Conservation (phyloP, 495 filamentous ascomycete genomes). For the Lepidopterella palustris region DNA sequence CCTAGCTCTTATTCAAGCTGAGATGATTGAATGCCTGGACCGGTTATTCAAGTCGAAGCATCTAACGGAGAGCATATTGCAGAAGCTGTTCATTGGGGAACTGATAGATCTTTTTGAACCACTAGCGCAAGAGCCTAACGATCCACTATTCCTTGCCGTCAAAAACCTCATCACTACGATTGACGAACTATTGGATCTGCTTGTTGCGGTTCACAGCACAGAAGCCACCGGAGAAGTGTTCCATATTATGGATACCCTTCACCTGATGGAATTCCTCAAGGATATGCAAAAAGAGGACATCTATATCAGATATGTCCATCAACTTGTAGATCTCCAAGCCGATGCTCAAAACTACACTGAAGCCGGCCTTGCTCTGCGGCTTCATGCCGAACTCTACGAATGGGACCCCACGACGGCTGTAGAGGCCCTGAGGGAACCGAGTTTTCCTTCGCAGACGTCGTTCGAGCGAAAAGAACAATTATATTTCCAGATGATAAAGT, state of each 20-base stretch:
- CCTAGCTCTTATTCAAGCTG: conserved; percentile 83
- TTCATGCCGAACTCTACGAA: conserved; percentile 88
- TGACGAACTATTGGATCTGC: conserved; percentile 83
- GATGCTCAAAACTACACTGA: conserved; percentile 75
- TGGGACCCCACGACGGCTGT: conserved; percentile 75
- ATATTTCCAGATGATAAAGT: conserved; percentile 89
- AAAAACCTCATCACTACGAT: conserved; percentile 73
- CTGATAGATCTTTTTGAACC: conserved; percentile 73
- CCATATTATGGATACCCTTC: conserved; percentile 74
- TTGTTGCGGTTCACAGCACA: conserved; percentile 84
- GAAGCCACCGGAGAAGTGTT: conserved; percentile 70
- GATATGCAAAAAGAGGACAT: conserved; percentile 98
- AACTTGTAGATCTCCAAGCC: conserved; percentile 73
- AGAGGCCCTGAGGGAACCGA: conserved; percentile 61
- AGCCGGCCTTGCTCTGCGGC: conserved; percentile 80
- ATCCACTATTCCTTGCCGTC: conserved; percentile 69
- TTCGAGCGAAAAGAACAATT: conserved; percentile 92
- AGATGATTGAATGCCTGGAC: conserved; percentile 94
- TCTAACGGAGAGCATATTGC: conserved; percentile 78
- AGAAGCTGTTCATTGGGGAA: conserved; percentile 89
- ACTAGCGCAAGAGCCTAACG: conserved; percentile 57
- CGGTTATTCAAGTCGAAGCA: conserved; percentile 82
- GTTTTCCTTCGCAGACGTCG: conserved; percentile 73
- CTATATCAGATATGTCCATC: conserved; percentile 93
- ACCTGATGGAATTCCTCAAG: conserved; percentile 92